Evolutionary conservation across 345 rosid genomes (phyloP), one percentile per base, ranked within the genome.

Genomic region (Pugionium dolabratum): DNA sequence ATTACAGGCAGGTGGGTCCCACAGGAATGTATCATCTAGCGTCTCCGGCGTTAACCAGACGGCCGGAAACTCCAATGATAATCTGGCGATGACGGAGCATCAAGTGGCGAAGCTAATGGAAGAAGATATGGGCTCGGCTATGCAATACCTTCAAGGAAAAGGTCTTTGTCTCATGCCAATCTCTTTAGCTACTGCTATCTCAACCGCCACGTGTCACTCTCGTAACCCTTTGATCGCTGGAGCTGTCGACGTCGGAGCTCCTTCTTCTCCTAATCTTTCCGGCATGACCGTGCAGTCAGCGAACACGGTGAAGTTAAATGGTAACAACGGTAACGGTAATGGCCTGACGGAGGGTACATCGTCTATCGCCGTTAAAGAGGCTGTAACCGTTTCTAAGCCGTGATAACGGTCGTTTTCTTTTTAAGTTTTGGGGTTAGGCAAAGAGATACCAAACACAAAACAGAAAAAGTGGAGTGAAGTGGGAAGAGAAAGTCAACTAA

Each of bases 121-220:
- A 39, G 95, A 90, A 67, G 97, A 94, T 67, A 90, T 90, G 97
- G 96, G 97, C 6, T 81, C 97, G 2, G 99, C 99, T 53, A 94
- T 94, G 99, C 97, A 90, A 76, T 94, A 88, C 74, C 78, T 94
- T 29, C 99, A 94, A 70, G 96, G 96, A 30, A 94, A 94, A 70
- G 99, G 99, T 9, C 95, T 94, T 0, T 90, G 99, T 67, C 89
- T 90, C 33, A 94, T 94, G 99, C 99, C 99, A 10, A 90, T 94
- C 66, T 86, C 97, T 1, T 86, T 94, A n/a, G 97, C 97, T 39
- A 84, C 92, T 6, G 92, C 95, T 2, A 88, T 90, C 43, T 90
- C 97, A 11, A 82, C 99, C 2, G 82, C 91, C 81, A 85, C 90
- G 6, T 79, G 83, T 76, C 83, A 75, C 45, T 50, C 87, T 54